Evolutionary conservation across 176 grass and related monocot genomes (phyloP), one percentile per base, ranked within the genome.

Genomic region (Zea luxurians): DNA sequence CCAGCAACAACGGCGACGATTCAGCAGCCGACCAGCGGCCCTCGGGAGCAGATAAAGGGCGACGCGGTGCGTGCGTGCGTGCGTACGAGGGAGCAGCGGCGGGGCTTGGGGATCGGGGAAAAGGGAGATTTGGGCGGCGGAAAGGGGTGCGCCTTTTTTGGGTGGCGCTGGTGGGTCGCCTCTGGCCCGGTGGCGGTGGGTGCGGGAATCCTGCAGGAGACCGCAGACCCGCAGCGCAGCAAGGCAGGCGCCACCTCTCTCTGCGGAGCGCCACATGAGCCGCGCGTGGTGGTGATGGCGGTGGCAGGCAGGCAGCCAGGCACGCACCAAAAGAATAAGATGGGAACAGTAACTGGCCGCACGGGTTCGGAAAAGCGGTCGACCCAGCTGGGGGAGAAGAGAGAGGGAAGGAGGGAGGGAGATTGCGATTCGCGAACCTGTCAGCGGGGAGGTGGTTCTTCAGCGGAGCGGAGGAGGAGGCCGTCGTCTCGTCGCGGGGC

Each of bases 141-240:
- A 84, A 80, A 80, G 86, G 57, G 46, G 48, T 36, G 2, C 65
- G 48, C n/a, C 82, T 80, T 84, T 80, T 80, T 68, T 37, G 80
- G 68, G 71, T 75, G 55, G 80, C 36, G 48, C 58, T 72, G 83
- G 68, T 49, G 62, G 75, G 1, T 34, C 35, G 7, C 74, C 13
- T 1, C 10, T 2, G 12, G 27, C 2, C 36, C 6, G 48, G 79
- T 15, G 42, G n/a, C 6, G 48, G 79, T 15, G 42, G n/a, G 44
- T 16, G 64, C 18, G 63, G 86, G 82, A 80, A 88, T 88, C 86
- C 86, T 88, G 75, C n/a, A 77, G 61, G 57, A 59, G 71, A n/a
- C 47, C 55, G 55, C 68, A 85, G 60, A 10, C 27, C 59, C 59
- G 59, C 59, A 35, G 37, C 34, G 44, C 37, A 42, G 49, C 49